These are phyloP conservation scores for Xanthoceras sorbifolium DNA, from an alignment of 345 rosid species.

Conservation along the genomic window DNA sequence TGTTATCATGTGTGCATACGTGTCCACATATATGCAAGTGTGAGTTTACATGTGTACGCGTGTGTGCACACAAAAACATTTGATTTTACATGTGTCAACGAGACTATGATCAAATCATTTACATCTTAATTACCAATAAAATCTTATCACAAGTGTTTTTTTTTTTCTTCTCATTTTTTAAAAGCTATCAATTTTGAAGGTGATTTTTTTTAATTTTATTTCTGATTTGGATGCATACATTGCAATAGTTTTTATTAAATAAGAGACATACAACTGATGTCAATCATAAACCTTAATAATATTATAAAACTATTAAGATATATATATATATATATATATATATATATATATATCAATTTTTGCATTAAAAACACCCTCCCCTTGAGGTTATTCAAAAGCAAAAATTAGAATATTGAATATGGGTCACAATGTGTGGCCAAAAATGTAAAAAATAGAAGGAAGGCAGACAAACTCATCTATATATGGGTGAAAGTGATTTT, in stretches of 20 bases:
- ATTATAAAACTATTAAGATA: no score
- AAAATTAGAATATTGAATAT: neutral
- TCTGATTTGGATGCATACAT: no score
- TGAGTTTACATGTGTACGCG: neutral
- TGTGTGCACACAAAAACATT: neutral
- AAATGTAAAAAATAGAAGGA: constrained; percentile 7
- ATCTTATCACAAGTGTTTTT: no score
- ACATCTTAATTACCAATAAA: no score
- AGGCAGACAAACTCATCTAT: neutral
- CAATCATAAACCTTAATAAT: no score
- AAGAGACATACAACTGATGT: no score
- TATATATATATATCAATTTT: neutral
- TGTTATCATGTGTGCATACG: no score
- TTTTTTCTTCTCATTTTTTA: no score
- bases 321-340: no score
- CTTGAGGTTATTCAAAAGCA: neutral
- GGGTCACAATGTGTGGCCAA: constrained; percentile 5
- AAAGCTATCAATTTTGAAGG: no score
- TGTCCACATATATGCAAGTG: neutral
- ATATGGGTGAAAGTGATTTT: constrained; percentile 6
- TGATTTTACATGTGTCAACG: neutral
- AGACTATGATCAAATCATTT: neutral
- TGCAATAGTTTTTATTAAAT: no score
- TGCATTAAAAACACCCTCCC: neutral
- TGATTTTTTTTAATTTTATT: no score